Evolutionary conservation across 2,329 filamentous ascomycete species (phyloP), one percentile per base, ranked within the genome.

Genomic region (Thermothelomyces thermophilus): DNA sequence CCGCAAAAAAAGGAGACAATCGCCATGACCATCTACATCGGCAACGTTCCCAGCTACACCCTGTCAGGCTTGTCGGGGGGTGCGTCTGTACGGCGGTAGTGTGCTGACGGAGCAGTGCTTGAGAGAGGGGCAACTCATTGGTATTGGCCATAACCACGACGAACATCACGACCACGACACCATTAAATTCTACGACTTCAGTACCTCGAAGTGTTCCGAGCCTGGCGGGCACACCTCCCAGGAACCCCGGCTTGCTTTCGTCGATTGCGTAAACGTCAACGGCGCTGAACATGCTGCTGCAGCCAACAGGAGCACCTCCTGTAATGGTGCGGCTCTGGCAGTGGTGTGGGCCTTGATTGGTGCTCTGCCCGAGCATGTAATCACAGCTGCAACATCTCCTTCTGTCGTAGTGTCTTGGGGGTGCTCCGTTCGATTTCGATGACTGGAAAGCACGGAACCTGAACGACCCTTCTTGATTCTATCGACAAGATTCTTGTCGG

Each of bases 41-140:
- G 59, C 1, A 54, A 59, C 5, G 49, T 64, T 2, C 58, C 58
- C 3, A 58, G 60, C 1, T 58, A 58, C 40, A 57, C 53, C 1
- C 60, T 3, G 59, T 60, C 14, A 52, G 48, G n/a, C 48, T 53
- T 3, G 63, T 62, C 52, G 50, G 59, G 16, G 56, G 51, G 11
- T 63, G 62, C 46, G 33, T 5, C 54, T 58, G 1, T 60, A 54
- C 20, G n/a, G 16, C 28, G 22, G 24, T n/a, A 24, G 37, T 20
- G 3, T 28, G 7, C 11, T n/a, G 8, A 22, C 39, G 5, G 14
- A 16, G 6, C 9, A 39, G 0, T 41, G 43, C 31, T 34, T 50
- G n/a, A 5, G 41, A 41, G 20, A 36, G 30, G 3, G 10, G 20
- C 8, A 28, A n/a, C 19, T 20, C 47, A n/a, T 9, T 19, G n/a